Conservation (phyloP, 768 basidiomycete species). For the Gymnopilus dilepis region DNA sequence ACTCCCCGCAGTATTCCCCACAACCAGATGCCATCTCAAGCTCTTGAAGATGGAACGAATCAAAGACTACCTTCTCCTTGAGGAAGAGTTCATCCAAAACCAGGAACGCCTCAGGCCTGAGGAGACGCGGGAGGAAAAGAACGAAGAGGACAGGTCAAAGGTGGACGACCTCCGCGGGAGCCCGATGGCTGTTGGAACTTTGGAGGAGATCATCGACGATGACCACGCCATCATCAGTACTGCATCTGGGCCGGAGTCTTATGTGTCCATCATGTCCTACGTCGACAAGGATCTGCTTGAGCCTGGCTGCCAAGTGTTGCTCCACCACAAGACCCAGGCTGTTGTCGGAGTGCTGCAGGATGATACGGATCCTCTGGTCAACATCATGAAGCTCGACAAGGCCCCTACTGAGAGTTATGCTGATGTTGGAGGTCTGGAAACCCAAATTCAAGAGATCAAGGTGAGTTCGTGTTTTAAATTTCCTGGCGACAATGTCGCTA, state of each 20-base stretch:
- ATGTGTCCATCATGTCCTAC: conserved; percentile 96
- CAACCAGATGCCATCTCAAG: conserved; percentile 93
- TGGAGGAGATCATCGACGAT: conserved; percentile 98
- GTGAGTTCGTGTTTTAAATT: conserved; percentile 37
- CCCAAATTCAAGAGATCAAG: conserved; percentile 99
- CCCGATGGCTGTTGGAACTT: conserved; percentile 97
- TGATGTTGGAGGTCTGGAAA: conserved; percentile 95
- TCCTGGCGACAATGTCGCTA: background rate
- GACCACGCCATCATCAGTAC: conserved; percentile 99
- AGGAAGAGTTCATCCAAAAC: conserved; percentile 93
- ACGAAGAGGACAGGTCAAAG: conserved; percentile 90
- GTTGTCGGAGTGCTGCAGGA: conserved; percentile 96
- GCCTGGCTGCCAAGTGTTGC: conserved; percentile 91
- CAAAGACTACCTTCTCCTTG: conserved; percentile 95
- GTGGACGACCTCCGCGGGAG: conserved; percentile 95
- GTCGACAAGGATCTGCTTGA: conserved; percentile 98
- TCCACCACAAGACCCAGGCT: conserved; percentile 95
- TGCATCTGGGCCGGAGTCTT: conserved; percentile 93
- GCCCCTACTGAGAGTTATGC: conserved; percentile 99
- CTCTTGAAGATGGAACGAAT: conserved; percentile 97
- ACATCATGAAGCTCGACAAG: conserved; percentile 99
- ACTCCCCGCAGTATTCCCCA: conserved; percentile 91
- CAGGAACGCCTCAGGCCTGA: conserved; percentile 92
- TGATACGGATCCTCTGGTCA: conserved; percentile 94
- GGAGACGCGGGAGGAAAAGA: conserved; percentile 89